Conservation (phyloP, 345 rosid genomes). For the Turnera subulata region DNA sequence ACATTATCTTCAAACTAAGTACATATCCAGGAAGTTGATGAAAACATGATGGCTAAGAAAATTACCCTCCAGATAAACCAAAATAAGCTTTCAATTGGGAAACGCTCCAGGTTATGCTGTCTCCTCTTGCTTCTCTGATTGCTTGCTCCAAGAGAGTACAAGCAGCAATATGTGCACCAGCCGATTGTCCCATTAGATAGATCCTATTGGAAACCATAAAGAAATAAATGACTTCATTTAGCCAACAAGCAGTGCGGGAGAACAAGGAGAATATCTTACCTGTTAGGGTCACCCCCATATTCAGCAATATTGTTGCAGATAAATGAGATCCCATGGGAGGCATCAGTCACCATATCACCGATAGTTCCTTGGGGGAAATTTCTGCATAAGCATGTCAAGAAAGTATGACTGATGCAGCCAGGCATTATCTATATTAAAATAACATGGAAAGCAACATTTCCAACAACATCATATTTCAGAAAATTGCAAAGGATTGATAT, state of each 20-base stretch:
- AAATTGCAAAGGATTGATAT: too few relatives aligned
- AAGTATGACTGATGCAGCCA: constrained; percentile 8
- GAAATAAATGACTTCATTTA: constrained; percentile 17
- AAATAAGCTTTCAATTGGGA: constrained; percentile 24
- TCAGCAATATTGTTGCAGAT: constrained; percentile 30
- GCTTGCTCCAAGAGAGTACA: constrained; percentile 33
- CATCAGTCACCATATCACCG: constrained; percentile 29
- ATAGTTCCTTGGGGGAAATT: constrained; percentile 38
- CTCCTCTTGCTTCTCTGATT: constrained; percentile 24
- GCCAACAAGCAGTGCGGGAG: constrained; percentile 1
- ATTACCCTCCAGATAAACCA: constrained; percentile 34
- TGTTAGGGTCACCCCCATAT: constrained; percentile 30
- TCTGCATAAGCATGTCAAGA: constrained; percentile 18
- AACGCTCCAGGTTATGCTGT: constrained; percentile 26
- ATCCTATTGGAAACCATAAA: constrained; percentile 24
- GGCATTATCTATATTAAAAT: neutral
- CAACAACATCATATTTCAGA: neutral
- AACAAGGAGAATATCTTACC: constrained; percentile 6
- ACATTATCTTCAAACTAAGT: constrained; percentile 3
- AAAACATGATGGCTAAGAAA: constrained; percentile 9
- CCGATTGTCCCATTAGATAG: constrained; percentile 33
- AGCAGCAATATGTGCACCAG: constrained; percentile 32
- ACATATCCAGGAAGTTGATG: constrained; percentile 10
- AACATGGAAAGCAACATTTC: neutral
- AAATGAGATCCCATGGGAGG: constrained; percentile 30